Evolutionary conservation across 2,329 filamentous ascomycete genomes (phyloP).

Genomic region (Cladosporium sp.): DNA sequence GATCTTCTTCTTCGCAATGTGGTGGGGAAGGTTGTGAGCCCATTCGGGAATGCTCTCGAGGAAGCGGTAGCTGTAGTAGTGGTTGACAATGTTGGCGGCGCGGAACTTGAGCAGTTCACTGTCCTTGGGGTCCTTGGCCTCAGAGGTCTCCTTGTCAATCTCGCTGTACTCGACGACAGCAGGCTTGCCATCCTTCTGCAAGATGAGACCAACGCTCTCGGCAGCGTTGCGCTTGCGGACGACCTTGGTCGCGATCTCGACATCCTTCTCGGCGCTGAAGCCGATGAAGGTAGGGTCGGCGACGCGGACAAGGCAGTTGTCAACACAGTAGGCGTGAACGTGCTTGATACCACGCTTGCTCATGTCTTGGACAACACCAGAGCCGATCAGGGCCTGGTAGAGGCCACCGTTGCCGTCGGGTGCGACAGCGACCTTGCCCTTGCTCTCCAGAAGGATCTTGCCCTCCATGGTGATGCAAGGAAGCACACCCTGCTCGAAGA

Average conservation of each 20-base stretch:
- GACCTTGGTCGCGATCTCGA: constrained; percentile 98
- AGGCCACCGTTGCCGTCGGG: constrained; percentile 97
- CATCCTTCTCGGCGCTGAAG: constrained; percentile 82
- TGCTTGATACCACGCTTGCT: constrained; percentile 85
- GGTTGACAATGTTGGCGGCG: constrained; percentile 98
- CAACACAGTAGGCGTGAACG: constrained; percentile 96
- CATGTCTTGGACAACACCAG: constrained; percentile 85
- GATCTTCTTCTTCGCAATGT: constrained; percentile 98
- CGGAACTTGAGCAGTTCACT: constrained; percentile 87
- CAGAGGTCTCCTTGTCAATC: constrained; percentile 85
- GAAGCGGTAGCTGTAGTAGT: constrained; percentile 97
- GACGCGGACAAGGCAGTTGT: constrained; percentile 99
- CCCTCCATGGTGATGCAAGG: constrained; percentile 97
- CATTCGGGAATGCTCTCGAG: constrained; percentile 86
- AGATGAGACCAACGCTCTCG: constrained; percentile 91
- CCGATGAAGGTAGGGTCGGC: constrained; percentile 95
- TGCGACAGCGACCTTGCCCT: constrained; percentile 87
- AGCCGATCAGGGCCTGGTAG: constrained; percentile 84
- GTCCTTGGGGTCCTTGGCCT: constrained; percentile 82
- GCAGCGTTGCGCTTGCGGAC: constrained; percentile 96
- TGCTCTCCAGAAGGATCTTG: constrained; percentile 92
- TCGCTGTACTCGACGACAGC: constrained; percentile 99
- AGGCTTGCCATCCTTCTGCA: constrained; percentile 92
- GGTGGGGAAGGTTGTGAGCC: constrained; percentile 85
- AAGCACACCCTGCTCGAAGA: constrained; percentile 96